Percentiles rank a stretch among this genome's conserved stretches.
These are phyloP conservation scores for Aspergillus ostianus DNA, from an alignment of 495 filamentous ascomycete genomes.

Conservation along the genomic window DNA sequence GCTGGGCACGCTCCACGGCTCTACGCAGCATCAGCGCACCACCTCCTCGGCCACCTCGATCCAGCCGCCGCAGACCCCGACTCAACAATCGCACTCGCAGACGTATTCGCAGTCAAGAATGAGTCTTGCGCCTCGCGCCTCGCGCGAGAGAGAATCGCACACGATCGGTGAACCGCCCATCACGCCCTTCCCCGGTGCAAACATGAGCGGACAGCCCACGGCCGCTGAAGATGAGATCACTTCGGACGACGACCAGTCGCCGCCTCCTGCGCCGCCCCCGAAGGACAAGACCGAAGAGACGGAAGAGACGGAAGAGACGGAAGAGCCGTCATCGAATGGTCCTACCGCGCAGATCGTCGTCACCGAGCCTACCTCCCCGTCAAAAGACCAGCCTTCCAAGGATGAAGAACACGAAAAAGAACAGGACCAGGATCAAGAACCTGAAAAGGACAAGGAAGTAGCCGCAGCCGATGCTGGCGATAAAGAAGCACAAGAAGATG, in stretches of 20 bases:
- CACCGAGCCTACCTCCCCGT: conserved; percentile 6
- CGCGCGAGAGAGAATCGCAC: conserved; percentile 21
- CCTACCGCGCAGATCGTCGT: conserved; percentile 26
- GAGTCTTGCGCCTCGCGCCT: conserved; percentile 1
- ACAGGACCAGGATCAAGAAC: conserved; percentile 11
- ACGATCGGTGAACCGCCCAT: conserved; percentile 33
- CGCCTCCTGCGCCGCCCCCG: conserved; percentile 37
- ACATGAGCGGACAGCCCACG: conserved; percentile 33
- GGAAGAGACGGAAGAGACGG: conserved; percentile 3
- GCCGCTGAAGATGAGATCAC: conserved; percentile 29
- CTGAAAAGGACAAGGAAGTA: conserved; percentile 10
- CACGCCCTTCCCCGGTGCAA: conserved; percentile 44
- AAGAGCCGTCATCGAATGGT: conserved; percentile 15
- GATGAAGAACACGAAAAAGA: conserved; percentile 29
- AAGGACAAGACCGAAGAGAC: conserved; percentile 31
- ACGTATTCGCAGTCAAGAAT: conserved; percentile 1
- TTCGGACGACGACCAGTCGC: conserved; percentile 27
- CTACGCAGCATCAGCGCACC: conserved; percentile 42
- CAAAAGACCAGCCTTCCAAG: background rate
- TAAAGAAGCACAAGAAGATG: conserved; percentile 23
- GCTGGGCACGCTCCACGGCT: conserved; percentile 47
- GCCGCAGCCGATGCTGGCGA: conserved; percentile 18
- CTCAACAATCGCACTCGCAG: conserved; percentile 26
- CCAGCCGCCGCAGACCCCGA: conserved; percentile 17
- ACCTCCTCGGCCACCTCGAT: conserved; percentile 29